Conservation (phyloP, 306 rosid species). For the Vigna mungo region DNA sequence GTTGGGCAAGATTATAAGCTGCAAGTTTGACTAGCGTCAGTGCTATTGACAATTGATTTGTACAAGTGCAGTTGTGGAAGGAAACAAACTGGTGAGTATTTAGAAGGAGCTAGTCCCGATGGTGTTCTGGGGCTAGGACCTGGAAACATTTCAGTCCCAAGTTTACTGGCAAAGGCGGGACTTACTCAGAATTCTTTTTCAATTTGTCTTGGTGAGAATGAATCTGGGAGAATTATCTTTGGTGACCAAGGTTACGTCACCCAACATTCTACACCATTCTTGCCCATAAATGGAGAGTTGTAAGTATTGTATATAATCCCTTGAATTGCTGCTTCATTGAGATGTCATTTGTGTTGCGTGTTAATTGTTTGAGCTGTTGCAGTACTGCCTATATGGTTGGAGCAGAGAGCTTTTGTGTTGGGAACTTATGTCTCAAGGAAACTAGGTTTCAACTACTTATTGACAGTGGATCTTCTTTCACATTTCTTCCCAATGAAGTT, state of each 20-base stretch:
- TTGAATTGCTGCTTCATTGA: constrained; percentile 30
- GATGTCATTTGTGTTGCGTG: constrained; percentile 18
- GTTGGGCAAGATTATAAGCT: constrained; percentile 6
- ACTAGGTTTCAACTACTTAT: constrained; percentile 54
- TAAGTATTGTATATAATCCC: constrained; percentile 41
- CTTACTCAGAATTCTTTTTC: constrained; percentile 63
- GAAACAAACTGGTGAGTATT: constrained; percentile 65
- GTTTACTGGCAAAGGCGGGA: constrained; percentile 68
- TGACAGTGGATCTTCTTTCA: constrained; percentile 68
- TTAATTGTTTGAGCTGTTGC: constrained; percentile 43
- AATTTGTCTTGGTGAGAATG: constrained; percentile 60
- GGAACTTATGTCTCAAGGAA: constrained; percentile 59
- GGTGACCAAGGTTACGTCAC: constrained; percentile 62
- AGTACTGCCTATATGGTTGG: constrained; percentile 55
- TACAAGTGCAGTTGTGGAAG: constrained; percentile 66
- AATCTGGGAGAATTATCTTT: constrained; percentile 70
- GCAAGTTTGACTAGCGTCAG: constrained; percentile 1
- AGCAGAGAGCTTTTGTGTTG: constrained; percentile 63
- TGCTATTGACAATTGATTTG: constrained; percentile 13
- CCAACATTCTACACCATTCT: constrained; percentile 63
- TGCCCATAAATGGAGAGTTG: constrained; percentile 53
- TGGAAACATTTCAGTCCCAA: constrained; percentile 69
- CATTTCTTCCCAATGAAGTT: constrained; percentile 61
- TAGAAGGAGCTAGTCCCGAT: constrained; percentile 73
- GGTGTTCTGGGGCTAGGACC: constrained; percentile 79